Evolutionary conservation across 1,284 basidiomycete species (phyloP).

Genomic region (Pyrrhoderma lamaoense): DNA sequence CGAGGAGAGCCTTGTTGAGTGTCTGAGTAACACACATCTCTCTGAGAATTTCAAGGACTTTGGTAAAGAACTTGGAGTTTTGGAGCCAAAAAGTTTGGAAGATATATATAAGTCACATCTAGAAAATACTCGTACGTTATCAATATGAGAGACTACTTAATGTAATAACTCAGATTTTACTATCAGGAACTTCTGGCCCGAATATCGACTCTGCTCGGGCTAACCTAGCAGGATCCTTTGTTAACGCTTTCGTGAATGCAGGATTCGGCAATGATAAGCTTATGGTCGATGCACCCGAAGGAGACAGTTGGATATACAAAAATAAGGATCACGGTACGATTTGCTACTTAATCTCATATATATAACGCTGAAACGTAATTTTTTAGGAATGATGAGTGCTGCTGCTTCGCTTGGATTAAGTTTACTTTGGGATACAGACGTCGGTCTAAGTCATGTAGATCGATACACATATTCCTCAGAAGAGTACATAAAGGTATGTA

Average conservation of each 20-base stretch:
- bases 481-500: constrained; percentile 84
- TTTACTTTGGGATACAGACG: constrained; percentile 95
- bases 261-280: constrained; percentile 99
- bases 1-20: constrained; percentile 78
- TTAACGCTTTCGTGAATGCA: constrained; percentile 98
- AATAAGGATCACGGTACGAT: constrained; percentile 89
- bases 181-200: constrained; percentile 50
- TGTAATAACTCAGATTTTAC: constrained; percentile 1
- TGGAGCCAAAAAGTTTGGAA: constrained; percentile 87
- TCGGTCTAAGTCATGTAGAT: constrained; percentile 92
- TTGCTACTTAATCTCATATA: background rate
- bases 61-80: constrained; percentile 91
- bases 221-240: constrained; percentile 95
- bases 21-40: constrained; percentile 80
- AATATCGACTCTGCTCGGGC: constrained; percentile 91
- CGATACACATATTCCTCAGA: constrained; percentile 97
- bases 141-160: no score
- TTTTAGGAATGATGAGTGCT: constrained; percentile 88
- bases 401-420: constrained; percentile 91
- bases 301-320: constrained; percentile 98
- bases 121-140: constrained; percentile 72
- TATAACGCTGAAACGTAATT: background rate
- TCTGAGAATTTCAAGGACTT: constrained; percentile 85
- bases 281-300: constrained; percentile 94
- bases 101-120: constrained; percentile 98